Conservation (phyloP, 1,284 basidiomycete genomes). For the Laetiporus sulphureus region DNA sequence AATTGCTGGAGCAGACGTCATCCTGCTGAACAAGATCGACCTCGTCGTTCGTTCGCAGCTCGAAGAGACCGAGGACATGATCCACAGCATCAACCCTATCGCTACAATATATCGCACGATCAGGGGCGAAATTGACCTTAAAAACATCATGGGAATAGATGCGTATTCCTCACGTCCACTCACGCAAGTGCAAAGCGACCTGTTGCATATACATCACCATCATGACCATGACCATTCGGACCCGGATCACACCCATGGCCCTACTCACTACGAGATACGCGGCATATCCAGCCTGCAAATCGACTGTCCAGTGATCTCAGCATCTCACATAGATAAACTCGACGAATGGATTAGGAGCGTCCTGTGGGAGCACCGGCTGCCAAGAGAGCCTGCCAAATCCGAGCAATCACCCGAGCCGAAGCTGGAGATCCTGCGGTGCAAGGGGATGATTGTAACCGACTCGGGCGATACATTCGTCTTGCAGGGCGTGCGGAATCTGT, state of each 20-base stretch:
- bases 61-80: conserved; percentile 44
- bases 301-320: conserved; percentile 50
- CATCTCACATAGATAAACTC: conserved; percentile 39
- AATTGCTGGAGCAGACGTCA: conserved; percentile 85
- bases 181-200: conserved; percentile 4
- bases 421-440: conserved; percentile 73
- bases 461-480: conserved; percentile 61
- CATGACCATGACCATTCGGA: conserved; percentile 26
- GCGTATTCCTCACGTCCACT: conserved; percentile 51
- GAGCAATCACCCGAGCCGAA: background rate
- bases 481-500: conserved; percentile 84
- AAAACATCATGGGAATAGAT: conserved; percentile 69
- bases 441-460: conserved; percentile 61
- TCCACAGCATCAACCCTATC: conserved; percentile 73
- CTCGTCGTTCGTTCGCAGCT: conserved; percentile 44
- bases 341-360: conserved; percentile 76
- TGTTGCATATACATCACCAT: conserved; percentile 29
- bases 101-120: conserved; percentile 68
- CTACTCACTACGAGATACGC: conserved; percentile 56
- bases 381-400: conserved; percentile 19
- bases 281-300: conserved; percentile 73
- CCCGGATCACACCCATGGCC: conserved; percentile 21
- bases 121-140: conserved; percentile 63
- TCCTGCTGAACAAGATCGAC: conserved; percentile 86
- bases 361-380: conserved; percentile 66